These are phyloP conservation scores for Hemisphaericaspora subhashii DNA, from an alignment of 1,139 yeast genomes.

Conservation along the genomic window DNA sequence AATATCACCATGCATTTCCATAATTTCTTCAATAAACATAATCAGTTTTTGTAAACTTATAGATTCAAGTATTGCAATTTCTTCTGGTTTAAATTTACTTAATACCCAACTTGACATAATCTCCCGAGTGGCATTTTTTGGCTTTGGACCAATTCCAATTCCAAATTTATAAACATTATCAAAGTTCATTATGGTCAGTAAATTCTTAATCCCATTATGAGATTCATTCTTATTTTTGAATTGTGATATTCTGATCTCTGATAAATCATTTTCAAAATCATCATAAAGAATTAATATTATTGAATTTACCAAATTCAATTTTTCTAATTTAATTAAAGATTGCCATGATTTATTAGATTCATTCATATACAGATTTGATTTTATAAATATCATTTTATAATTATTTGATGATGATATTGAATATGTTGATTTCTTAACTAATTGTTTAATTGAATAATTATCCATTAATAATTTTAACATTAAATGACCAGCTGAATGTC, in stretches of 20 bases:
- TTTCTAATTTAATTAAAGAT: constrained; percentile 22
- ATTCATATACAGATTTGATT: constrained; percentile 43
- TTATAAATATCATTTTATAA: constrained; percentile 28
- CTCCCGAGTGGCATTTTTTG: constrained; percentile 31
- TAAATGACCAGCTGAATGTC: constrained; percentile 45
- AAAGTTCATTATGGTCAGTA: constrained; percentile 16
- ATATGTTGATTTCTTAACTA: constrained; percentile 22
- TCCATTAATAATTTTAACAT: constrained; percentile 30
- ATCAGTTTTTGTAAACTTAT: constrained; percentile 19
- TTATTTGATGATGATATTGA: constrained; percentile 23
- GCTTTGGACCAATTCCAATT: constrained; percentile 49
- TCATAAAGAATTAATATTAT: constrained; percentile 34
- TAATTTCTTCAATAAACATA: constrained; percentile 20
- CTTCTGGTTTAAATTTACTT: constrained; percentile 25
- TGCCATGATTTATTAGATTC: constrained; percentile 35
- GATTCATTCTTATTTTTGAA: constrained; percentile 40
- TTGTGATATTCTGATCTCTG: constrained; percentile 27
- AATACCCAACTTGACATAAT: constrained; percentile 45
- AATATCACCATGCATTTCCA: constrained; percentile 18
- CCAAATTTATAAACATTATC: constrained; percentile 32
- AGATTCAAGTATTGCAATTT: constrained; percentile 18
- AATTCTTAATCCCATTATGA: constrained; percentile 41
- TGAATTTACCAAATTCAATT: constrained; percentile 15
- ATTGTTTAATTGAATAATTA: constrained; percentile 26
- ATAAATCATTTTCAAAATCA: constrained; percentile 38